These are phyloP conservation scores for Solanum peruvianum DNA, from an alignment of 257 asterid genomes.

Conservation along the genomic window DNA sequence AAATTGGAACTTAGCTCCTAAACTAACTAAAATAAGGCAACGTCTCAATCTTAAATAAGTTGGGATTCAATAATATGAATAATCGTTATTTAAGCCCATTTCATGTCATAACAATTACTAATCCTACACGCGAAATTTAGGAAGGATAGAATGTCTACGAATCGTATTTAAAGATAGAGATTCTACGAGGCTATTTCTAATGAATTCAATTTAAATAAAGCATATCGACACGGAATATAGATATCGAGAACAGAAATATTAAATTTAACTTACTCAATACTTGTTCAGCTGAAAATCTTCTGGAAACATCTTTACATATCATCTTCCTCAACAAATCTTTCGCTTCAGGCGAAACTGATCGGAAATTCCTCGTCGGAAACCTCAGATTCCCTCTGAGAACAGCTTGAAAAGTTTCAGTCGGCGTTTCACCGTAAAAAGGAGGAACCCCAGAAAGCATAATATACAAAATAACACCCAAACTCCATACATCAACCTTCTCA, in stretches of 20 bases:
- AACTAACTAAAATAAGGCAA: background rate
- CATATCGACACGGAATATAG: background rate
- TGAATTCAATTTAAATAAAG: too few relatives aligned
- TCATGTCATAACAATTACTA: background rate
- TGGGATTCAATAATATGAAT: accelerated
- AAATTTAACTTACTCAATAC: slow-evolving; percentile 18
- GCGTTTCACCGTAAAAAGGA: slow-evolving; percentile 19
- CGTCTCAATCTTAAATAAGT: background rate
- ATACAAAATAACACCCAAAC: background rate
- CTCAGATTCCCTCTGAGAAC: slow-evolving; percentile 22
- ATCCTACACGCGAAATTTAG: too few relatives aligned
- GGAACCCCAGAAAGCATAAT: slow-evolving; percentile 43
- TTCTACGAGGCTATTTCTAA: too few relatives aligned
- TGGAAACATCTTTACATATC: slow-evolving; percentile 23
- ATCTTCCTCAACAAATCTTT: slow-evolving; percentile 30
- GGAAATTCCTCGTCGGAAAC: slow-evolving; percentile 10
- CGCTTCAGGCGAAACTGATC: slow-evolving; percentile 17
- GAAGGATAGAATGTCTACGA: too few relatives aligned
- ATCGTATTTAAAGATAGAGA: too few relatives aligned
- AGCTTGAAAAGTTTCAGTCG: slow-evolving; percentile 18
- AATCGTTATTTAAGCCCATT: background rate
- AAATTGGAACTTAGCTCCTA: background rate
- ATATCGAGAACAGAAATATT: background rate
- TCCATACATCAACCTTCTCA: slow-evolving; percentile 55
- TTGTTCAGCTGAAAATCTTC: slow-evolving; percentile 21